A percentile compares a stretch with the other conserved stretches of the same genome.
Conservation (phyloP, 2,329 filamentous ascomycete genomes). For the Blumeria graminis region DNA sequence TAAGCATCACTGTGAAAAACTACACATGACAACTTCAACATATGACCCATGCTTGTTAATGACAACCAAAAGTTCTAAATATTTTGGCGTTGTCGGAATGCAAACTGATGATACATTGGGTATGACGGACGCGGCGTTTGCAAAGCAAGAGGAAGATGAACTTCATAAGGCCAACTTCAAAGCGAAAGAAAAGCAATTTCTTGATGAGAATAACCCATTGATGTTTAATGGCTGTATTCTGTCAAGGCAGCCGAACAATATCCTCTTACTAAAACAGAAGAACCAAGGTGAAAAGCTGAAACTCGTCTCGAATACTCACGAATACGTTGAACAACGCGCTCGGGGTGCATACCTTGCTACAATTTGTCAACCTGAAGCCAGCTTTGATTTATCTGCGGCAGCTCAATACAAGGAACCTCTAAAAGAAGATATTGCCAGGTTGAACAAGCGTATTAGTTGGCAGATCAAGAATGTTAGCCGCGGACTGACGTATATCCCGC, state of each 20-base stretch:
- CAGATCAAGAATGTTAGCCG: too few species aligned
- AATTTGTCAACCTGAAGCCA: constrained; percentile 1
- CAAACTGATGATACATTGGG: constrained; percentile 3
- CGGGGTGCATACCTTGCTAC: constrained; percentile 1
- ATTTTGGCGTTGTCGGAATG: constrained; percentile 1
- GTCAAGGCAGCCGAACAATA: not conserved
- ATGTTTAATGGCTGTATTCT: not conserved
- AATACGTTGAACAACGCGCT: not conserved
- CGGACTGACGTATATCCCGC: too few species aligned
- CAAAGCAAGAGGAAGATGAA: not conserved
- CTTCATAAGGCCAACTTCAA: not conserved
- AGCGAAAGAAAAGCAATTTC: not conserved
- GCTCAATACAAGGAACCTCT: too few species aligned
- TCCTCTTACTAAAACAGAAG: not conserved
- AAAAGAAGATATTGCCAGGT: too few species aligned
- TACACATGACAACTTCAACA: not conserved
- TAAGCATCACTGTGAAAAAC: constrained; percentile 1
- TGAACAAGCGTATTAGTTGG: too few species aligned
- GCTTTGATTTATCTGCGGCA: too few species aligned
- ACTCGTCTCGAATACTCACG: not conserved
- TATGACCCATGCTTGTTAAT: constrained; percentile 2
- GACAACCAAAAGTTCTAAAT: not conserved
- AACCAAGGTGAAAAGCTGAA: not conserved
- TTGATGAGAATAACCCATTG: not conserved
- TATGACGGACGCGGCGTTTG: not conserved